Evolutionary conservation across 768 basidiomycete species (phyloP).

Genomic region (Naganishia vaughanmartiniae): DNA sequence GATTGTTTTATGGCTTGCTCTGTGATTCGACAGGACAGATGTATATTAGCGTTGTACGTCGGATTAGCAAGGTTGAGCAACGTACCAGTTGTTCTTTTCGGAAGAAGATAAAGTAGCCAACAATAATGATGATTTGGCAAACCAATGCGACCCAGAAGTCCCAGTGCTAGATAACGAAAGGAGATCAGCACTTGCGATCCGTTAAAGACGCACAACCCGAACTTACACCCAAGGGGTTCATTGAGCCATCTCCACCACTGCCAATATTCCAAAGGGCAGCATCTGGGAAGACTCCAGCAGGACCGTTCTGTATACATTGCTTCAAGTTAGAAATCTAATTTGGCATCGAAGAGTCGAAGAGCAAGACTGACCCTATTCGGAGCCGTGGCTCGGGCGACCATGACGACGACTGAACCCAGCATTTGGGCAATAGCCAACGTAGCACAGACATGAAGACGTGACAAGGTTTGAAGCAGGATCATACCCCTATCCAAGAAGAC

Average conservation of each 20-base stretch:
- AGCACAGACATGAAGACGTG: constrained; percentile 88
- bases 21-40: neutral
- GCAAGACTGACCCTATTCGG: constrained; percentile 60
- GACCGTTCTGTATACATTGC: constrained; percentile 61
- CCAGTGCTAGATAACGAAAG: constrained; percentile 37
- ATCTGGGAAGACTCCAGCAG: constrained; percentile 86
- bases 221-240: constrained; percentile 43
- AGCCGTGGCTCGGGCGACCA: constrained; percentile 86
- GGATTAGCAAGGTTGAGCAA: neutral
- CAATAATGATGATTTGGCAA: constrained; percentile 67
- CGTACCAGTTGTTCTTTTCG: constrained; percentile 77
- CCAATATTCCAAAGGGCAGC: constrained; percentile 86
- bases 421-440: constrained; percentile 87
- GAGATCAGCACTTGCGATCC: constrained; percentile 3
- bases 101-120: constrained; percentile 96
- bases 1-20: constrained; percentile 29
- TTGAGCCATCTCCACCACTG: constrained; percentile 39
- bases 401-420: constrained; percentile 84
- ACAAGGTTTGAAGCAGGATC: constrained; percentile 64
- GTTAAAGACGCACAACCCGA: neutral
- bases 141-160: constrained; percentile 80
- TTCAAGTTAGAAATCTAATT: neutral
- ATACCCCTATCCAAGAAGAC: constrained; percentile 16
- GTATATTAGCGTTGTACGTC: neutral
- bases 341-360: constrained; percentile 20